Evolutionary conservation across 148 eudicot genomes (phyloP).

Genomic region (Nyssa sinensis): DNA sequence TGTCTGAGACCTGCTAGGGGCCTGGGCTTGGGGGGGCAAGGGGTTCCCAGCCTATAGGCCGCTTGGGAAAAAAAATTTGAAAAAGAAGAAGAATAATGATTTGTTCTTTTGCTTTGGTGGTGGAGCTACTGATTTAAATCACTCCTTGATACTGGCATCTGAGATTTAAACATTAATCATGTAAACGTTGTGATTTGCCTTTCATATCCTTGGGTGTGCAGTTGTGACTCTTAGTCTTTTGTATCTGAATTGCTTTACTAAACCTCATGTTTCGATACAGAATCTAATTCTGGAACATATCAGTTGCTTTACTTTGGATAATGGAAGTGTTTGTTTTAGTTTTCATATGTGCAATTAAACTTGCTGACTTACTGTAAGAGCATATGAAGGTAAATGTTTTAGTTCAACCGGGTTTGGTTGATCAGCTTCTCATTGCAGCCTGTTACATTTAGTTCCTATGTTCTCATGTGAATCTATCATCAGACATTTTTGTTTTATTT

Average conservation of each 20-base stretch:
- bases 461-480: neutral
- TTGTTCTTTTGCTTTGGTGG: neutral
- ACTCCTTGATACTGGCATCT: neutral
- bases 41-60: too few relatives aligned
- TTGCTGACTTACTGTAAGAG: too few relatives aligned
- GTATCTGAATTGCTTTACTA: neutral
- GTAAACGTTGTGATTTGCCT: neutral
- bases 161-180: neutral
- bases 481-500: neutral
- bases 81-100: too few relatives aligned
- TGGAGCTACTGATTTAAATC: neutral
- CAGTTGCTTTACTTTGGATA: neutral
- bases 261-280: neutral
- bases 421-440: neutral
- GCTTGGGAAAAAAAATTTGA: too few relatives aligned
- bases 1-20: too few relatives aligned
- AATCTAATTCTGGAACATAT: neutral
- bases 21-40: too few relatives aligned
- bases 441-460: neutral
- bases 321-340: neutral
- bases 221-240: neutral
- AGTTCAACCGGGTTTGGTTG: neutral
- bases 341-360: neutral
- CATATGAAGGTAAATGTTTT: constrained; percentile 4
- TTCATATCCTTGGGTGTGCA: neutral